A percentile compares a stretch with the other conserved stretches of the same genome.
phyloP scores from a whole-genome alignment of 371 early-diverging fungal species.

The Choanephora cucurbitarum region DNA sequence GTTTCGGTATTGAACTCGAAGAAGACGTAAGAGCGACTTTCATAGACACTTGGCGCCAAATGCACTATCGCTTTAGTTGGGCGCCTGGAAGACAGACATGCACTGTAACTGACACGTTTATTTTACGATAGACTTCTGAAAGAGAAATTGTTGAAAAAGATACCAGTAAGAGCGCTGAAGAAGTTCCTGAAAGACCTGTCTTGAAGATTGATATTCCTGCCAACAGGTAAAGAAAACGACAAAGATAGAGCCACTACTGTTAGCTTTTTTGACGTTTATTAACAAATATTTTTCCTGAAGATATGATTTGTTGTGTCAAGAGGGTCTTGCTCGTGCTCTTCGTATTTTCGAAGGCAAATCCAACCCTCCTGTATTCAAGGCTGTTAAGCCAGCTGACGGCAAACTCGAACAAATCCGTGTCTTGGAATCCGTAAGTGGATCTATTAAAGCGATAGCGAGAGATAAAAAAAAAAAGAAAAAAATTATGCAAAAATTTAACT shows the following conservation, averaged over 20 bases:
- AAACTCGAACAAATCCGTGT: slow-evolving; percentile 68
- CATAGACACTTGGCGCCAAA: not conserved
- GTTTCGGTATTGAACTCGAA: slow-evolving; percentile 99
- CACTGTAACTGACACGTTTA: slow-evolving; percentile 11
- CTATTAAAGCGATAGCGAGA: too few relatives aligned
- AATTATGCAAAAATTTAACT: too few relatives aligned
- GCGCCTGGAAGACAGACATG: too few relatives aligned
- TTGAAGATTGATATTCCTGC: slow-evolving; percentile 99
- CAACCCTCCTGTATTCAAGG: slow-evolving; percentile 67
- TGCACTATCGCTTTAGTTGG: too few relatives aligned
- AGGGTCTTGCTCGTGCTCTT: slow-evolving; percentile 92
- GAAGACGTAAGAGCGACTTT: slow-evolving; percentile 74
- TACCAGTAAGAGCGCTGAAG: slow-evolving; percentile 54
- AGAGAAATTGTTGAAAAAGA: slow-evolving; percentile 74
- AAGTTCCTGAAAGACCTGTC: slow-evolving; percentile 74
- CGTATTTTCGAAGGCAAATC: slow-evolving; percentile 74
- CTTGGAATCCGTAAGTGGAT: slow-evolving; percentile 38
- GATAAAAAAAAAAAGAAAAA: too few relatives aligned
- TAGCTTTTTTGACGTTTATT: not conserved
- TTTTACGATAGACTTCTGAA: slow-evolving; percentile 74
- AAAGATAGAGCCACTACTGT: not conserved
- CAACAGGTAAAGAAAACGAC: slow-evolving; percentile 80
- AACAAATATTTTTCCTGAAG: slow-evolving; percentile 39
- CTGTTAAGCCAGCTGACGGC: slow-evolving; percentile 60
- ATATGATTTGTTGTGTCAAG: slow-evolving; percentile 94